Evolutionary conservation across 106 monocot genomes (phyloP), one percentile per base, ranked within the genome.

Genomic region (Platanthera zijinensis): DNA sequence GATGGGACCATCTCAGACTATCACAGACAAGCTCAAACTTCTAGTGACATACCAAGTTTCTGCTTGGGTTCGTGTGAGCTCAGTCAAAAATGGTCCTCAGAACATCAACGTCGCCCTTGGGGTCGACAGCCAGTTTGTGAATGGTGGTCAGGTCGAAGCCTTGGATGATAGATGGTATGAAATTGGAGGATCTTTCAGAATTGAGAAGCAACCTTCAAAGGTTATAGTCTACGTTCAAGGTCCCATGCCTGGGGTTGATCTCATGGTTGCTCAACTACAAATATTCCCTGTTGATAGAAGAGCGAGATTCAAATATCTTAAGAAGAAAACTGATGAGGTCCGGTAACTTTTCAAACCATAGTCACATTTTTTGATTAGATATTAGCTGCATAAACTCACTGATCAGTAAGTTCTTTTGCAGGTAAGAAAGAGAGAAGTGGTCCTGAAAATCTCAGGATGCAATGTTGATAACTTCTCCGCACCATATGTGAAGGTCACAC

Each of bases 1-100:
- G 96, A 96, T 96, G 96, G 96, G 90, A 6, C 96, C 93, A 53
- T 87, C 93, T 78, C 96, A 96, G 78, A 77, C 62, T 7, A 85
- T 96, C 63, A 93, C 92, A 14, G 81, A 85, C 59, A 88, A 83
- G 74, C 52, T 96, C 47, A 87, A 80, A 69, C 67, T 87, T 51
- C 76, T 93, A 28, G 15, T 86, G 48, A 96, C 92, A 32, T 90
- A 93, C 77, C 92, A 84, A 79, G 79, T 96, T 19, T 78, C 92
- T 53, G 87, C 92, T 57, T 96, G 92, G 96, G 92, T 90, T 79
- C 85, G 92, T 47, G 82, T 90, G 61, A 84, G 89, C 9, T 80
- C 83, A 39, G 85, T 78, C 48, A 87, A 80, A 56, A 86, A 48
- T 51, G 78, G 81, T 10, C 79, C 84, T 75, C 89, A 93, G 71